A percentile compares a stretch with the other conserved stretches of the same genome.
Evolutionary conservation across 352 stramenopile species (phyloP).

Genomic region (Globisporangium solare): DNA sequence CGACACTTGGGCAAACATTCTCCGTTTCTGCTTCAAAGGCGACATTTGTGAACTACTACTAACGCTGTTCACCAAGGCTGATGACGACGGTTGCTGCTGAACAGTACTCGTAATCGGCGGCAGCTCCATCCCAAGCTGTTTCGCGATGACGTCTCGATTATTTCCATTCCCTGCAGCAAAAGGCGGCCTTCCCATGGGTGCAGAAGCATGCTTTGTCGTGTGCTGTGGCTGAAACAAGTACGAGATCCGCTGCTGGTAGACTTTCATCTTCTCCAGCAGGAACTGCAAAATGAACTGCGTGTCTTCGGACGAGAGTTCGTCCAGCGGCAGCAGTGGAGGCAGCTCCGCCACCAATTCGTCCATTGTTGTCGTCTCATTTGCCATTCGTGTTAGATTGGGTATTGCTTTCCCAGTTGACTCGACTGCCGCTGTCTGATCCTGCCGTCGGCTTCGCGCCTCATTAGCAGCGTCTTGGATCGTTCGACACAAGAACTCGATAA

Average conservation of each 20-base stretch:
- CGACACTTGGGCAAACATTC: constrained; percentile 34
- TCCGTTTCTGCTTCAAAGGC: constrained; percentile 44
- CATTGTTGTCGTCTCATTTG: constrained; percentile 31
- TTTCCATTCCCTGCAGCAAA: neutral
- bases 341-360: constrained; percentile 28
- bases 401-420: too few relatives aligned
- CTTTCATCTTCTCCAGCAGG: constrained; percentile 57
- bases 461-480: constrained; percentile 29
- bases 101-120: constrained; percentile 29
- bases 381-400: constrained; percentile 3
- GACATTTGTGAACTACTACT: constrained; percentile 15
- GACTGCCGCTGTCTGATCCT: neutral
- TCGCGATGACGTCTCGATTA: constrained; percentile 29
- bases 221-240: constrained; percentile 24
- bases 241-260: constrained; percentile 52
- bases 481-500: constrained; percentile 55
- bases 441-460: neutral
- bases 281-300: constrained; percentile 45
- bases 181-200: neutral
- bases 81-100: constrained; percentile 1
- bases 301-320: constrained; percentile 48
- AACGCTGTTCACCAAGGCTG: neutral
- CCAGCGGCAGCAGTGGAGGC: constrained; percentile 26
- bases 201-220: neutral
- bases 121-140: constrained; percentile 54